These are phyloP conservation scores for Alternaria infectoria DNA, from an alignment of 2,329 filamentous ascomycete genomes.

Conservation along the genomic window DNA sequence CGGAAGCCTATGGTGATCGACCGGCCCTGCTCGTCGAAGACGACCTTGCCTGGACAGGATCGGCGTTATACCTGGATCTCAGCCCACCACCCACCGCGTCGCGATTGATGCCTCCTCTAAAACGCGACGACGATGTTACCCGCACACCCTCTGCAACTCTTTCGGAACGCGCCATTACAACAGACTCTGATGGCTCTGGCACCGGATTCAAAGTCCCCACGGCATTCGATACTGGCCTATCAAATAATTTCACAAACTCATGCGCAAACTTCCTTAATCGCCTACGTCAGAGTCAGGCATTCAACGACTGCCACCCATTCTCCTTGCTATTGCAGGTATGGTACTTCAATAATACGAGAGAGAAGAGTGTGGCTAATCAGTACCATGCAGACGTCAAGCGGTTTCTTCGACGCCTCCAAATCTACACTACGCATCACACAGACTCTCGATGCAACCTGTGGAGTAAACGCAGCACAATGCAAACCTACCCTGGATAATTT, in stretches of 20 bases:
- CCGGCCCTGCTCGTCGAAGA: slow-evolving; percentile 31
- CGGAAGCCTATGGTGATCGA: slow-evolving; percentile 42
- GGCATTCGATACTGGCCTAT: slow-evolving; percentile 57
- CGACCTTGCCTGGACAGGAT: slow-evolving; percentile 38
- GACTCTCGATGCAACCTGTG: slow-evolving; percentile 80
- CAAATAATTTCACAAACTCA: slow-evolving; percentile 60
- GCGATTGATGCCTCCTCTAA: slow-evolving; percentile 44
- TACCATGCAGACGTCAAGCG: slow-evolving; percentile 71
- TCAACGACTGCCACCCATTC: slow-evolving; percentile 78
- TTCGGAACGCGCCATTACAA: slow-evolving; percentile 33
- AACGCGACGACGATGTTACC: slow-evolving; percentile 31
- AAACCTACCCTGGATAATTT: slow-evolving; percentile 67
- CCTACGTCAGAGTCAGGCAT: slow-evolving; percentile 70
- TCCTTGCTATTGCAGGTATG: slow-evolving; percentile 80
- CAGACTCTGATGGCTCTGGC: slow-evolving; percentile 26
- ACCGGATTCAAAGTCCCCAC: slow-evolving; percentile 45
- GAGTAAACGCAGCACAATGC: slow-evolving; percentile 70
- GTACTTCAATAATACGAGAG: slow-evolving; percentile 24
- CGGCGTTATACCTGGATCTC: slow-evolving; percentile 39
- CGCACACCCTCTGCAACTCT: slow-evolving; percentile 27
- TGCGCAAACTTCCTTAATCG: slow-evolving; percentile 72
- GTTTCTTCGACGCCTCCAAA: slow-evolving; percentile 81
- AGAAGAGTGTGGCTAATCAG: slow-evolving; percentile 6
- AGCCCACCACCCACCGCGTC: slow-evolving; percentile 35
- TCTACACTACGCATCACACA: slow-evolving; percentile 75